Conservation (phyloP, 2,329 filamentous ascomycete genomes). For the Sclerotinia spermophila region DNA sequence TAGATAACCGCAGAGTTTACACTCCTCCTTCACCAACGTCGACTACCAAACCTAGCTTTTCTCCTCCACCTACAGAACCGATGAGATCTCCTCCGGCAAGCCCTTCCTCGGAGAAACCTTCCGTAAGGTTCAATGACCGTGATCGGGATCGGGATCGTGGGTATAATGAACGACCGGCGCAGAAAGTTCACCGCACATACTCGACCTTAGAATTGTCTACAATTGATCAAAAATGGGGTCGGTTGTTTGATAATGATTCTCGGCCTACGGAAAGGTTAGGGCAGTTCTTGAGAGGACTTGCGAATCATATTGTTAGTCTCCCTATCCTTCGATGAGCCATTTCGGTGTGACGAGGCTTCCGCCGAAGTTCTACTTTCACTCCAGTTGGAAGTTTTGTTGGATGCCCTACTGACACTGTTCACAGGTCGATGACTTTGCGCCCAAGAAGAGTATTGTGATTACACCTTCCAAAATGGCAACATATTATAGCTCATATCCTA, state of each 20-base stretch:
- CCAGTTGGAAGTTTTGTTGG: not conserved
- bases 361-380: not conserved
- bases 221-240: constrained; percentile 72
- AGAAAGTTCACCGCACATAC: constrained; percentile 25
- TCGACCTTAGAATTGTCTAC: constrained; percentile 49
- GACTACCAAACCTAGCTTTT: constrained; percentile 31
- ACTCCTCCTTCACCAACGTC: constrained; percentile 52
- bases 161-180: constrained; percentile 4
- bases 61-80: constrained; percentile 34
- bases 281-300: constrained; percentile 70
- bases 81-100: constrained; percentile 36
- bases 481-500: constrained; percentile 66
- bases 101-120: constrained; percentile 33
- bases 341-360: not conserved
- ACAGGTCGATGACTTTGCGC: constrained; percentile 66
- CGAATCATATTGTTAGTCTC: constrained; percentile 63
- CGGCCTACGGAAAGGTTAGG: constrained; percentile 64
- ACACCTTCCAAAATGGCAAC: constrained; percentile 70
- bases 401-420: constrained; percentile 20
- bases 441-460: constrained; percentile 66
- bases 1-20: constrained; percentile 42
- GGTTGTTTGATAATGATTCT: constrained; percentile 65
- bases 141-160: constrained; percentile 13
- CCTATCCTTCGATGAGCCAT: not conserved
- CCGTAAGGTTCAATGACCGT: constrained; percentile 33